These are phyloP conservation scores for Aureobasidium sp. DNA, from an alignment of 2,329 filamentous ascomycete genomes.

Conservation along the genomic window DNA sequence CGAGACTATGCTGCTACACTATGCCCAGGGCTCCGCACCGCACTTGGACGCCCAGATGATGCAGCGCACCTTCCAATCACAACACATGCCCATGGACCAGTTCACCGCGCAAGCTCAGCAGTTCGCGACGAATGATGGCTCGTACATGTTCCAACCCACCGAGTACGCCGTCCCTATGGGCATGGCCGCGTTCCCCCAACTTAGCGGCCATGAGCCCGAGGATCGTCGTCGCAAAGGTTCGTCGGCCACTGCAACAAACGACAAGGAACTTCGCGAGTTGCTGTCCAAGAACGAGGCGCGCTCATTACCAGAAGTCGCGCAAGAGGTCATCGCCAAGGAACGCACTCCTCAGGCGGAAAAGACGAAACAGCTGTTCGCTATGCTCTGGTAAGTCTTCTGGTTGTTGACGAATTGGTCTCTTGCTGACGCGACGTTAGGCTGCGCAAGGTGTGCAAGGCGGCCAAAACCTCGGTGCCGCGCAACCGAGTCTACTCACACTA, in stretches of 20 bases:
- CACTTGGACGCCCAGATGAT: conserved; percentile 16
- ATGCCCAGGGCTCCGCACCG: conserved; percentile 12
- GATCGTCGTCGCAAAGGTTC: conserved; percentile 46
- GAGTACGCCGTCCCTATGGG: conserved; percentile 11
- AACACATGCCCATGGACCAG: conserved; percentile 13
- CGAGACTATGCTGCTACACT: conserved; percentile 15
- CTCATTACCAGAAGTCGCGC: conserved; percentile 60
- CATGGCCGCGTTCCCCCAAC: background rate
- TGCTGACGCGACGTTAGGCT: conserved; percentile 46
- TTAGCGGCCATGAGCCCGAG: conserved; percentile 21
- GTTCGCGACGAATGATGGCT: conserved; percentile 9
- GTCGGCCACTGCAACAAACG: conserved; percentile 67
- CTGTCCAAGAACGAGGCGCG: conserved; percentile 61
- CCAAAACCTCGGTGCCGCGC: conserved; percentile 78
- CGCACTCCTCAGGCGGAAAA: conserved; percentile 73
- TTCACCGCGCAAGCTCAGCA: conserved; percentile 11
- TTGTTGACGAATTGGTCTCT: background rate
- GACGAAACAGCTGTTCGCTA: conserved; percentile 76
- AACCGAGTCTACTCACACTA: conserved; percentile 95
- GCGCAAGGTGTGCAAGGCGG: conserved; percentile 60
- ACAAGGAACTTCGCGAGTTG: conserved; percentile 69
- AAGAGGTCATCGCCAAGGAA: conserved; percentile 69
- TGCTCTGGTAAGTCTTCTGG: conserved; percentile 62
- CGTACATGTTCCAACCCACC: conserved; percentile 9
- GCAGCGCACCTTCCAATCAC: conserved; percentile 13